A percentile compares a stretch with the other conserved stretches of the same genome.
phyloP scores from a whole-genome alignment of 169 alveolate species.

The Cryptosporidium andersoni region DNA sequence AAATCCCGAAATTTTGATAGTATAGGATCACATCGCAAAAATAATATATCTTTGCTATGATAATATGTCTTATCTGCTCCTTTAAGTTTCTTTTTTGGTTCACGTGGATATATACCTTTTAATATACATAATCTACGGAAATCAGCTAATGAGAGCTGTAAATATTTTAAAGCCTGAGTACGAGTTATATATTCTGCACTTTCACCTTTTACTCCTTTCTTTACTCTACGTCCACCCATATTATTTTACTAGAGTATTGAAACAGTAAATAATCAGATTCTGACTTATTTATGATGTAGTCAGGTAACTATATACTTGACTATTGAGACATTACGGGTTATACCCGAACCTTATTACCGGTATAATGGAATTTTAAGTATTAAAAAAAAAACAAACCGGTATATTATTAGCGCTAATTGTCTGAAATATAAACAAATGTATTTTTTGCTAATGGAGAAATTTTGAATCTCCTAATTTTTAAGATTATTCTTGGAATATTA shows the following conservation, averaged over 20 bases:
- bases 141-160: conserved; percentile 89
- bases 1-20: conserved; percentile 86
- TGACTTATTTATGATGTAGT: too few relatives aligned
- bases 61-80: conserved; percentile 89
- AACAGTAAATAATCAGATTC: too few relatives aligned
- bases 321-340: too few relatives aligned
- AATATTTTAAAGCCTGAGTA: conserved; percentile 88
- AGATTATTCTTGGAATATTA: neutral
- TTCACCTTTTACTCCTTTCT: conserved; percentile 88
- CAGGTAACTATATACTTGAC: too few relatives aligned
- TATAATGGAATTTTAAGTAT: too few relatives aligned
- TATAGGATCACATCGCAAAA: conserved; percentile 86
- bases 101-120: conserved; percentile 99
- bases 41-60: conserved; percentile 92
- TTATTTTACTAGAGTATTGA: neutral
- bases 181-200: conserved; percentile 90
- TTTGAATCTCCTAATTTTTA: neutral
- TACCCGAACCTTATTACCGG: too few relatives aligned
- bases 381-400: too few relatives aligned
- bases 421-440: too few relatives aligned
- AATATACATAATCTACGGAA: conserved; percentile 97
- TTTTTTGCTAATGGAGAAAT: too few relatives aligned
- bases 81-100: conserved; percentile 92
- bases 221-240: conserved; percentile 75
- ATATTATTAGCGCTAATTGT: too few relatives aligned